Evolutionary conservation across 2,329 filamentous ascomycete species (phyloP).

Genomic region (Zasmidium cellare): DNA sequence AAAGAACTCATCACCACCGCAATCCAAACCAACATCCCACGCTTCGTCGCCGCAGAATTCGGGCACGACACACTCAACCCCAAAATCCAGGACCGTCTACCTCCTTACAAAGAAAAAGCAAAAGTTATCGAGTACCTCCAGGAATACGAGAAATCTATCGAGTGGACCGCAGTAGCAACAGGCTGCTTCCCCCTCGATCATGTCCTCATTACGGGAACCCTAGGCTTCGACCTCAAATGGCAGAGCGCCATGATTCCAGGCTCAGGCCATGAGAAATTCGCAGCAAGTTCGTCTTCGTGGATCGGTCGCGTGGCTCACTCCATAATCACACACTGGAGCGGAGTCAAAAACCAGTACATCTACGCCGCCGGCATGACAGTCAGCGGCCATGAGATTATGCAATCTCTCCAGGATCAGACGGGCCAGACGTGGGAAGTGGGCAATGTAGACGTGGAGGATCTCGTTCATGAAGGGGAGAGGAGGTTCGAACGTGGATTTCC

Average conservation of each 20-base stretch:
- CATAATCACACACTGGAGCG: conserved; percentile 34
- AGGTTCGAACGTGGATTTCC: conserved; percentile 39
- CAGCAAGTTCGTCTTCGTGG: conserved; percentile 37
- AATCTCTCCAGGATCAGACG: conserved; percentile 30
- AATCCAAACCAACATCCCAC: conserved; percentile 15
- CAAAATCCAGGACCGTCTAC: conserved; percentile 32
- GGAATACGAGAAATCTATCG: conserved; percentile 21
- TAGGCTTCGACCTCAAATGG: conserved; percentile 42
- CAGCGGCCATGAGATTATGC: conserved; percentile 35
- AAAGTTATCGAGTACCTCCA: conserved; percentile 34
- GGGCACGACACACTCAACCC: conserved; percentile 33
- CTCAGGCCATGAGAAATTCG: conserved; percentile 36
- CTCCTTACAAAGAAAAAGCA: conserved; percentile 31
- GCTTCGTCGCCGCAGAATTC: conserved; percentile 30
- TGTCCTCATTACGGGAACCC: conserved; percentile 33
- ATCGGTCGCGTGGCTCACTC: conserved; percentile 32
- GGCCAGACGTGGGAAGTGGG: conserved; percentile 30
- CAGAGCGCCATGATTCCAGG: conserved; percentile 41
- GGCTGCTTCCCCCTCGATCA: conserved; percentile 35
- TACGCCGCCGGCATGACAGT: conserved; percentile 37
- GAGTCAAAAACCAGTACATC: conserved; percentile 38
- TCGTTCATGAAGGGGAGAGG: conserved; percentile 35
- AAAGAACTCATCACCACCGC: conserved; percentile 26
- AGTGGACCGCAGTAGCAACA: conserved; percentile 38
- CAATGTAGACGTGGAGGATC: conserved; percentile 37